phyloP scores from a whole-genome alignment of 23 red algal species.

The Gracilaria vermiculophylla region DNA sequence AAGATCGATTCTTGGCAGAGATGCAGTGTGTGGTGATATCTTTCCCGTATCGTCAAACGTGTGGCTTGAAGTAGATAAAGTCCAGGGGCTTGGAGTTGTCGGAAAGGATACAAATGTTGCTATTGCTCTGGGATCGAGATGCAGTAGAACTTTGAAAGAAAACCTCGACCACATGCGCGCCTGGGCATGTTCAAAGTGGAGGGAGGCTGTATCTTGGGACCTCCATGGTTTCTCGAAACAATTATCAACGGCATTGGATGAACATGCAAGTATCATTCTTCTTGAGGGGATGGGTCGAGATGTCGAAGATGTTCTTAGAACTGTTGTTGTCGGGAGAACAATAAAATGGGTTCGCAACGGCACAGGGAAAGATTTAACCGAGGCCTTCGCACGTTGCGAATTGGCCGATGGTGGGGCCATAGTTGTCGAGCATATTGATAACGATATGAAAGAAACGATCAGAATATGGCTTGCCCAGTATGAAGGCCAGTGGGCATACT shows the following conservation, averaged over 20 bases:
- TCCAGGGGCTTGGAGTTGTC: background rate
- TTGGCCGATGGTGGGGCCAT: constrained; percentile 7
- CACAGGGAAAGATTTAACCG: background rate
- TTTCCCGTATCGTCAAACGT: constrained; percentile 2
- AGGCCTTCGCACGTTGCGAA: constrained; percentile 11
- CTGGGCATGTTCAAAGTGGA: constrained; percentile 35
- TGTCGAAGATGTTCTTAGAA: constrained; percentile 17
- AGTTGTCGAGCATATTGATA: background rate
- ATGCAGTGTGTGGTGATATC: constrained; percentile 32
- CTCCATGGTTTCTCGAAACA: background rate
- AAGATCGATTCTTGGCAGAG: background rate
- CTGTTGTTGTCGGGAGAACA: background rate
- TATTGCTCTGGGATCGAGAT: background rate
- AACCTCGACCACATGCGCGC: background rate
- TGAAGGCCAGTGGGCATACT: background rate
- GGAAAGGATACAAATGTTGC: constrained; percentile 3
- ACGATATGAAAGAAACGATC: constrained; percentile 8
- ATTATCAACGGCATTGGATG: background rate
- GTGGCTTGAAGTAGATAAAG: background rate
- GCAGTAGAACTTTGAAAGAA: background rate
- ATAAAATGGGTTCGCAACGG: constrained; percentile 5
- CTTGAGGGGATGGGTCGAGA: constrained; percentile 26
- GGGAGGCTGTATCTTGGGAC: background rate
- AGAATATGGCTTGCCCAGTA: background rate
- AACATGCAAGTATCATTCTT: background rate